Evolutionary conservation across 305 asterid species (phyloP).

Genomic region (Solanum hybrid): DNA sequence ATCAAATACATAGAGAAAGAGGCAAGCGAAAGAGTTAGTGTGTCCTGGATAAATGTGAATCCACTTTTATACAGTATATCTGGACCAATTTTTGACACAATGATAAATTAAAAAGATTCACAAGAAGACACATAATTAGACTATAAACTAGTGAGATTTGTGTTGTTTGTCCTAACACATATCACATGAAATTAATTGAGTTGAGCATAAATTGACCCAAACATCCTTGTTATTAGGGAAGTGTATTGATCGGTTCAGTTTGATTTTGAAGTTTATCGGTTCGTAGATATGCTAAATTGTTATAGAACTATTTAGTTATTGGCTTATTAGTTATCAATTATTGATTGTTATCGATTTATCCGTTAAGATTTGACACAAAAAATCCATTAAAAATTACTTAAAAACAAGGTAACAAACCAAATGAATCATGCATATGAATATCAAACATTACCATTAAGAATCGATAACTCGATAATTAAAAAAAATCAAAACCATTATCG

Average conservation of each 20-base stretch:
- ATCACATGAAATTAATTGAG: background rate
- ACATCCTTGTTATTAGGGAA: background rate
- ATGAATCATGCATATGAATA: too few relatives aligned
- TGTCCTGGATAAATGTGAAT: background rate
- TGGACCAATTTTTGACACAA: background rate
- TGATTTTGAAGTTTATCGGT: background rate
- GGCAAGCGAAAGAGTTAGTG: background rate
- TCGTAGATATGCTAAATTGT: background rate
- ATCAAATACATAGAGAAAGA: background rate
- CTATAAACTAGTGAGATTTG: background rate
- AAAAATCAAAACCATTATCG: too few relatives aligned
- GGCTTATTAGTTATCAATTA: background rate
- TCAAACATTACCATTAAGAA: too few relatives aligned
- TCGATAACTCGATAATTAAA: rapidly evolving
- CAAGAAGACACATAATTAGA: background rate
- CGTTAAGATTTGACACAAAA: background rate
- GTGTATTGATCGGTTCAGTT: background rate
- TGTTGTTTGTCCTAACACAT: background rate
- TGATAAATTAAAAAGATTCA: background rate
- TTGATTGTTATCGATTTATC: too few relatives aligned
- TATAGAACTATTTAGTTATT: too few relatives aligned
- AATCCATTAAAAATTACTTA: too few relatives aligned
- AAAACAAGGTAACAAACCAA: background rate
- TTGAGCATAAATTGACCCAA: background rate
- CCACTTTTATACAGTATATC: background rate